phyloP scores from a whole-genome alignment of 2,329 filamentous ascomycete species.

The Penicillium sp. region DNA sequence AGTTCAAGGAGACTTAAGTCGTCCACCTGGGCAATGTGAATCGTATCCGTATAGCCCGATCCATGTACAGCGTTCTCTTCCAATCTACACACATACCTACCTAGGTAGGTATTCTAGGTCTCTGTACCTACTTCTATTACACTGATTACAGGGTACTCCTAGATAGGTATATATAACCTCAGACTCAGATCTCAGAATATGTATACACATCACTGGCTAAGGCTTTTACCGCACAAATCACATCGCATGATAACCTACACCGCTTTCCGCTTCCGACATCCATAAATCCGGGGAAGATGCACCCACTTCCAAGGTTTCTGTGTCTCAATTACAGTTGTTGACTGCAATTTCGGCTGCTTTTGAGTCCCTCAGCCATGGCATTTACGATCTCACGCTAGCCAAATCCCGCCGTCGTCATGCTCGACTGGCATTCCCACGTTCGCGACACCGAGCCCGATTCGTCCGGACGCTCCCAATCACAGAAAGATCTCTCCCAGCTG shows the following conservation, averaged over 20 bases:
- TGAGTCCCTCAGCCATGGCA: slow-evolving; percentile 9
- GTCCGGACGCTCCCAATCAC: background rate
- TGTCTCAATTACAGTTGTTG: background rate
- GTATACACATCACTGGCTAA: background rate
- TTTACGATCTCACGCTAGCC: slow-evolving; percentile 2
- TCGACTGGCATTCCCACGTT: slow-evolving; percentile 10
- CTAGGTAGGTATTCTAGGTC: too few relatives aligned
- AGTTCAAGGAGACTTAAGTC: slow-evolving; percentile 64
- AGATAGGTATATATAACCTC: too few relatives aligned
- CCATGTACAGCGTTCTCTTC: background rate
- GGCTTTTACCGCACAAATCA: slow-evolving; percentile 16
- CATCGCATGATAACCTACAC: slow-evolving; percentile 9
- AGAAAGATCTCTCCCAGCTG: slow-evolving; percentile 2
- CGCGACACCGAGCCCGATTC: slow-evolving; percentile 6
- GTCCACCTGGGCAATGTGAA: too few relatives aligned
- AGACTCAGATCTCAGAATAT: too few relatives aligned
- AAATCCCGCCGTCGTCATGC: slow-evolving; percentile 4
- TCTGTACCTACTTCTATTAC: too few relatives aligned
- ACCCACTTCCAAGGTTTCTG: background rate
- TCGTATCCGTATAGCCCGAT: background rate
- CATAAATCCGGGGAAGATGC: background rate
- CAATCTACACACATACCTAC: too few relatives aligned
- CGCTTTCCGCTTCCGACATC: background rate
- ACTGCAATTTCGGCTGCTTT: slow-evolving; percentile 4
- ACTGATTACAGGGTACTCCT: too few relatives aligned